Evolutionary conservation across 495 filamentous ascomycete genomes (phyloP).

Genomic region (Tetracladium setigerum): DNA sequence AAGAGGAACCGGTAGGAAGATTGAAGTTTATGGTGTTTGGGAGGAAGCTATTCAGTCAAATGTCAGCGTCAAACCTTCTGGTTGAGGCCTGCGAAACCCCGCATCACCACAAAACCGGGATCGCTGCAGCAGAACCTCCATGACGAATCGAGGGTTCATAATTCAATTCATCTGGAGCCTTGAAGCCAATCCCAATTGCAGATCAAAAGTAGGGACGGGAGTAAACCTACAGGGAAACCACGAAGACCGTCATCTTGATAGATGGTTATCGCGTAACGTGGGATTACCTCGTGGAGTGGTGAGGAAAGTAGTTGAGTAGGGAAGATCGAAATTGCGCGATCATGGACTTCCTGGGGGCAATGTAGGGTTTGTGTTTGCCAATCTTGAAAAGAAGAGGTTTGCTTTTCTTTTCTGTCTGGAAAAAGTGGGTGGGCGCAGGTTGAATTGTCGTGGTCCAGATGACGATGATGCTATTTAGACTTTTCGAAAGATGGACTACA

Average conservation of each 20-base stretch:
- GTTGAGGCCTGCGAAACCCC: too few species aligned
- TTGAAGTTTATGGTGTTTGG: slow-evolving; percentile 83
- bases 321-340: slow-evolving; percentile 16
- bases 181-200: background rate
- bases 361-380: background rate
- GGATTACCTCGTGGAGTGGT: slow-evolving; percentile 7
- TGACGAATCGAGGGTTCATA: too few species aligned
- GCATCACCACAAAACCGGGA: too few species aligned
- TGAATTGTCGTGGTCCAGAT: too few species aligned
- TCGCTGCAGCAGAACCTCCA: too few species aligned
- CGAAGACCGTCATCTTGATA: slow-evolving; percentile 69
- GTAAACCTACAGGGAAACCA: slow-evolving; percentile 69
- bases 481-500: too few species aligned
- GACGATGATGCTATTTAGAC: too few species aligned
- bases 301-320: background rate
- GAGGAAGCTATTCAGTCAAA: slow-evolving; percentile 57
- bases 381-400: background rate
- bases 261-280: background rate
- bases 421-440: too few species aligned
- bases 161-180: background rate
- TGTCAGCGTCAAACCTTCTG: slow-evolving; percentile 8
- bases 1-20: slow-evolving; percentile 30
- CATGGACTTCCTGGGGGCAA: slow-evolving; percentile 9
- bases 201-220: background rate
- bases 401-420: background rate